Evolutionary conservation across 495 filamentous ascomycete genomes (phyloP).

Genomic region (Daldinia caldariorum): DNA sequence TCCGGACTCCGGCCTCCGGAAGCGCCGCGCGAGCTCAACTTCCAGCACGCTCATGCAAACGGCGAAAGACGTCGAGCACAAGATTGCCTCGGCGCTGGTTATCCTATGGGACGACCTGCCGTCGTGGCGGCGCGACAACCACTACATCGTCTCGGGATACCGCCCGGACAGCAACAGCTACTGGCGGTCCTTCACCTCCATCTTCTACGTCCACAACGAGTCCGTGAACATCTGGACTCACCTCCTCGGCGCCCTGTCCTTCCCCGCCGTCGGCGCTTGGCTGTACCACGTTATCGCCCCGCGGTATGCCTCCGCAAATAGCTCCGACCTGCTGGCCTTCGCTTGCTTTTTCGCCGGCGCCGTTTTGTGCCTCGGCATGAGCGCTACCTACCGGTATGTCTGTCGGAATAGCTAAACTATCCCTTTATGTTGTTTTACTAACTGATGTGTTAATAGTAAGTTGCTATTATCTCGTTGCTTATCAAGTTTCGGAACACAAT

Average conservation of each 20-base stretch:
- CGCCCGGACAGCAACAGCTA: constrained; percentile 54
- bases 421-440: constrained; percentile 14
- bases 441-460: constrained; percentile 34
- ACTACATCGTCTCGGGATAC: constrained; percentile 56
- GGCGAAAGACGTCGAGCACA: constrained; percentile 44
- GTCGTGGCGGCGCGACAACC: constrained; percentile 59
- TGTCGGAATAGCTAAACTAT: not conserved
- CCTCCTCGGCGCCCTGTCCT: constrained; percentile 69
- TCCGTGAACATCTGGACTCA: constrained; percentile 95
- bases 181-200: constrained; percentile 46
- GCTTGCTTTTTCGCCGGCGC: constrained; percentile 82
- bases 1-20: constrained; percentile 29
- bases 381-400: constrained; percentile 68
- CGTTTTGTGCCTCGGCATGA: constrained; percentile 82
- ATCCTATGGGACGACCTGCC: constrained; percentile 57
- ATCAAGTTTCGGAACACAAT: not conserved
- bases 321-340: constrained; percentile 75
- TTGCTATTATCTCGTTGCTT: not conserved
- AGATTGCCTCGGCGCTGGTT: constrained; percentile 45
- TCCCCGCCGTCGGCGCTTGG: constrained; percentile 52
- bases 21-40: constrained; percentile 37
- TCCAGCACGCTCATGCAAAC: constrained; percentile 28
- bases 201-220: constrained; percentile 75
- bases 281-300: constrained; percentile 61
- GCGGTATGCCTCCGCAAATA: constrained; percentile 71